These are phyloP conservation scores for Lomentospora prolificans DNA, from an alignment of 2,329 filamentous ascomycete species.

Conservation along the genomic window DNA sequence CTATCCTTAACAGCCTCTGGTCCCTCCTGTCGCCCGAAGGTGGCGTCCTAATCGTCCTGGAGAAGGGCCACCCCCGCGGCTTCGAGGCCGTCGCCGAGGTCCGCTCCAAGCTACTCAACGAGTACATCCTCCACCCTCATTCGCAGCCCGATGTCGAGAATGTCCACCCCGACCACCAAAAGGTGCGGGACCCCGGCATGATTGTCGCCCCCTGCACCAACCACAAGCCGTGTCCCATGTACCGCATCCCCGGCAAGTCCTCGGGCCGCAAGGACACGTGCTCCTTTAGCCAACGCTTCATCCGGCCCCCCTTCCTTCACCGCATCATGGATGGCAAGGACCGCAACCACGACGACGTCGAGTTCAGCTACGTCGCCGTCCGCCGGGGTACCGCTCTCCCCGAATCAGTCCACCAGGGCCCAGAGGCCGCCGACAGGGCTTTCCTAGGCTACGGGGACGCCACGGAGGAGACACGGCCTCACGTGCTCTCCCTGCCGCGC, in stretches of 20 bases:
- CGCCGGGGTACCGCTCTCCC: conserved; percentile 54
- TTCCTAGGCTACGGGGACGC: conserved; percentile 60
- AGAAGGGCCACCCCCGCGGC: conserved; percentile 83
- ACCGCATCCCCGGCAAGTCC: conserved; percentile 57
- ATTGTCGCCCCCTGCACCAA: conserved; percentile 77
- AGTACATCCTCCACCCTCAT: conserved; percentile 58
- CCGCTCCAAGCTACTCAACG: conserved; percentile 65
- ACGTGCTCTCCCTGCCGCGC: conserved; percentile 66
- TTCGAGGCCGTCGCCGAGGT: conserved; percentile 88
- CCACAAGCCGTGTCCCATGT: conserved; percentile 84
- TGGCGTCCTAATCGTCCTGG: conserved; percentile 75
- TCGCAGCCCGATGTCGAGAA: conserved; percentile 17
- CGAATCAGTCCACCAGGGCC: conserved; percentile 14
- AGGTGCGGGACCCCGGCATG: conserved; percentile 48
- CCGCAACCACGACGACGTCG: conserved; percentile 79
- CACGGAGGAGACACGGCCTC: conserved; percentile 21
- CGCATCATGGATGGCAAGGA: conserved; percentile 57
- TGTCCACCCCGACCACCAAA: conserved; percentile 17
- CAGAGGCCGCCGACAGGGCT: conserved; percentile 50
- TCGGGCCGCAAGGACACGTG: conserved; percentile 80
- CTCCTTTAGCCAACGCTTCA: conserved; percentile 81
- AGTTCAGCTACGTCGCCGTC: conserved; percentile 83
- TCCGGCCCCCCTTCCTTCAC: conserved; percentile 74
- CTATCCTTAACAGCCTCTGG: conserved; percentile 83
- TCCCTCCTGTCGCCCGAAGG: conserved; percentile 72